phyloP scores from a whole-genome alignment of 176 grass and related monocot genomes.

The Avena atlantica region DNA sequence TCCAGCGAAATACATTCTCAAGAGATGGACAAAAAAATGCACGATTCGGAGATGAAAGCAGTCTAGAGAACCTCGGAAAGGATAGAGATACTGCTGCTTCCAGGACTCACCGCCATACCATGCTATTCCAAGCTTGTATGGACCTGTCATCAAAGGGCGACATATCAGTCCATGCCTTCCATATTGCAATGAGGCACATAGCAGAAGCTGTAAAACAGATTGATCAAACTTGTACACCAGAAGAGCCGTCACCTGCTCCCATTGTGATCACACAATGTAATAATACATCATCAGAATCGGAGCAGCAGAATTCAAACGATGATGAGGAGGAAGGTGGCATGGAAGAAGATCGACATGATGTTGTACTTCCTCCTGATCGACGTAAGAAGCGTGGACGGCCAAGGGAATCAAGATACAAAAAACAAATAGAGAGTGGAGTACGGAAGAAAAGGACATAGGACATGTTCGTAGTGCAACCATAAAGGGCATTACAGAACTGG shows the following conservation, averaged over 20 bases:
- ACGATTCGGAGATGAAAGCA: not conserved
- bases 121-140: not conserved
- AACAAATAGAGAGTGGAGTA: not conserved
- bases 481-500: not conserved
- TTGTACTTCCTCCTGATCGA: not conserved
- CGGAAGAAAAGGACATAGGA: not conserved
- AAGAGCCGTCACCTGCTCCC: not conserved
- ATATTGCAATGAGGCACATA: not conserved
- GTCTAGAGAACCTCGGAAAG: not conserved
- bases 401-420: not conserved
- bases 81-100: not conserved
- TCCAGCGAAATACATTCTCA: not conserved
- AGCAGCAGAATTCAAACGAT: not conserved
- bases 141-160: not conserved
- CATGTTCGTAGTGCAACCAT: not conserved
- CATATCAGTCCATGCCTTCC: not conserved
- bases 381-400: not conserved
- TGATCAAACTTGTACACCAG: not conserved
- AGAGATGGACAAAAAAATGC: not conserved
- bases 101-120: not conserved
- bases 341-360: not conserved
- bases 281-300: not conserved
- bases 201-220: not conserved
- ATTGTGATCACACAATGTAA: not conserved
- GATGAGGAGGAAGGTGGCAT: not conserved